Evolutionary conservation across 179 eudicot genomes (phyloP), one percentile per base, ranked within the genome.

Genomic region (Carnegiea gigantea): DNA sequence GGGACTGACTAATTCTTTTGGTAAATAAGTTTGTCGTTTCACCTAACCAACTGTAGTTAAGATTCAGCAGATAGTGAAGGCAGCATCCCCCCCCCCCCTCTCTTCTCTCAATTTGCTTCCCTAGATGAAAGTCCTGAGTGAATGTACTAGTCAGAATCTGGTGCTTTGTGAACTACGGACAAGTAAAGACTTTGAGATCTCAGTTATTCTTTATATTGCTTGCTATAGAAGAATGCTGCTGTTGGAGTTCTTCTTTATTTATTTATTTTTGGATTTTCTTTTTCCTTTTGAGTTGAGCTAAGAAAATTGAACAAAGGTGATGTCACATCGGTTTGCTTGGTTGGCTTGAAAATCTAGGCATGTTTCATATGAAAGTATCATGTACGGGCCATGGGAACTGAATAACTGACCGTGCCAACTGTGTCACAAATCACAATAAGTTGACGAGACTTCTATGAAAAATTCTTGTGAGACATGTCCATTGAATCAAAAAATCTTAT

Each of bases 41-140:
- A 82, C 79, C 85, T 85, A 62, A 82, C 87, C 83, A 57, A 67
- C 80, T 11, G 80, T 82, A 82, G 87, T 48, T 73, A 84, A 79
- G 72, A 46, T 18, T 36, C 78, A 82, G 78, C 30, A 75, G 73
- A 59, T 73, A 64, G 81, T 53, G 70, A 65, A 59, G 49, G 75
- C 73, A 75, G 76, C 28, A 46, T 36, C 43, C 36, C 18, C 33
- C 44, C 40, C 2, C 40, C 2, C 36, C 36, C 36, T 1, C 60
- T 60, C 54, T 77, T 71, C 24, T 17, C 49, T 49, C 40, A 20
- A 21, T 43, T 84, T 64, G 51, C 24, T 18, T 65, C 36, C 30
- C 17, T 65, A 64, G 79, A 79, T 48, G 48, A 57, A 30, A 23
- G 70, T 36, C 53, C 46, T 36, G 28, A 78, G 43, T 70, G 65